phyloP scores from a whole-genome alignment of 1,139 yeast species.

The Hansenula anomala region DNA sequence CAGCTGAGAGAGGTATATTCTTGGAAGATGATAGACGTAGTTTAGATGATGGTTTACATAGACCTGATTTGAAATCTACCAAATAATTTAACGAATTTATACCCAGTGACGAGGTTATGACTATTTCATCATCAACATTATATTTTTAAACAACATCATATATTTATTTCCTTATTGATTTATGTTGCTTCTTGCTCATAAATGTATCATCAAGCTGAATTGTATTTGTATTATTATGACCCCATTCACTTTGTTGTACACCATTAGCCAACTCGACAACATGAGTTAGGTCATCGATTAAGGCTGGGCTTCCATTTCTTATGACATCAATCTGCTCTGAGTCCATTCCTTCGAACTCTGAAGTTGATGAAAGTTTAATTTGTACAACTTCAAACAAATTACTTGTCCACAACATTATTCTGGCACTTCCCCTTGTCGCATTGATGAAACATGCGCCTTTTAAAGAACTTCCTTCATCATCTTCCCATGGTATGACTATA shows the following conservation, averaged over 20 bases:
- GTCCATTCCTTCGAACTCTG: conserved; percentile 10
- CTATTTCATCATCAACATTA: too few relatives aligned
- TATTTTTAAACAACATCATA: too few relatives aligned
- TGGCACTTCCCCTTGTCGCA: conserved; percentile 2
- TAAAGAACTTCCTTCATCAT: not conserved
- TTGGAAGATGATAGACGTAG: conserved; percentile 27
- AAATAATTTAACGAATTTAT: too few relatives aligned
- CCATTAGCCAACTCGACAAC: conserved; percentile 17
- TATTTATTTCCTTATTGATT: too few relatives aligned
- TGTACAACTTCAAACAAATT: conserved; percentile 6
- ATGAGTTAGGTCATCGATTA: conserved; percentile 13
- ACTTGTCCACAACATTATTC: conserved; percentile 6
- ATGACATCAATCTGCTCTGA: conserved; percentile 10
- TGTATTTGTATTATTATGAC: conserved; percentile 9
- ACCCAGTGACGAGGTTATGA: too few relatives aligned
- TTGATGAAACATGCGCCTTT: conserved; percentile 7
- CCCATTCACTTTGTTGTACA: conserved; percentile 21
- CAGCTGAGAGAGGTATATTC: conserved; percentile 37
- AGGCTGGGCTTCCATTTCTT: conserved; percentile 14
- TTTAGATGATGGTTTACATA: conserved; percentile 6
- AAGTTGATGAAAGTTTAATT: not conserved
- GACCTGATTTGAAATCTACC: not conserved
- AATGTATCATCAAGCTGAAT: conserved; percentile 16
- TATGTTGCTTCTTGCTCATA: conserved; percentile 2
- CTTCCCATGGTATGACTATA: conserved; percentile 1